A percentile compares a stretch with the other conserved stretches of the same genome.
phyloP scores from a whole-genome alignment of 163 green algal genomes.

The Chlamydomonas reinhardtii region DNA sequence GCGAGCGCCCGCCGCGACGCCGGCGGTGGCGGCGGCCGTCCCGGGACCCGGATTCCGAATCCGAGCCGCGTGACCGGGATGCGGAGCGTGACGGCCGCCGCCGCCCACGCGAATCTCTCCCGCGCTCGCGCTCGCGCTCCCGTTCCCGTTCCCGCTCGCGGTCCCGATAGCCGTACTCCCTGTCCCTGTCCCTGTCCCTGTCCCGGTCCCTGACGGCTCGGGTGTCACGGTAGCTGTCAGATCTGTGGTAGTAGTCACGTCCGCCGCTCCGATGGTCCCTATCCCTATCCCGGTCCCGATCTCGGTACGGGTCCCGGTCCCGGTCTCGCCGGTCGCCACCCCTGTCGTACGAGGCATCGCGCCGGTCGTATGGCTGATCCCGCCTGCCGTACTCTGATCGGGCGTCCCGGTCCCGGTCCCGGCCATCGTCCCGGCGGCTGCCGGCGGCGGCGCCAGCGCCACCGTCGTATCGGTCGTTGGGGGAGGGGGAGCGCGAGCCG shows the following conservation, averaged over 20 bases:
- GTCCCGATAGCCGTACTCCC: not conserved
- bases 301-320: not conserved
- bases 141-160: not conserved
- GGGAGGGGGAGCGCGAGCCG: too few relatives aligned
- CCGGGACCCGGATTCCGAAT: too few relatives aligned
- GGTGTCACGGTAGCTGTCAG: too few relatives aligned
- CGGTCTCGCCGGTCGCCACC: not conserved
- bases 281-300: slow-evolving; percentile 10
- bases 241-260: too few relatives aligned
- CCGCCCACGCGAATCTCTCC: not conserved
- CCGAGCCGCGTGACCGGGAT: too few relatives aligned
- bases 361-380: too few relatives aligned
- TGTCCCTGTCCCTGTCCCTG: not conserved
- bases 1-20: not conserved
- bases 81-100: not conserved
- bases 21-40: too few relatives aligned
- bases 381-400: slow-evolving; percentile 10
- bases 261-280: too few relatives aligned
- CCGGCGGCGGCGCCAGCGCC: not conserved
- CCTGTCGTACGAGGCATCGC: not conserved
- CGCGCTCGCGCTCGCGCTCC: not conserved
- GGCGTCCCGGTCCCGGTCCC: not conserved
- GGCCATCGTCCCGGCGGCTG: not conserved
- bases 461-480: too few relatives aligned
- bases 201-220: too few relatives aligned